A percentile compares a stretch with the other conserved stretches of the same genome.
phyloP scores from a whole-genome alignment of 2,329 filamentous ascomycete genomes.

The Oidium heveae region DNA sequence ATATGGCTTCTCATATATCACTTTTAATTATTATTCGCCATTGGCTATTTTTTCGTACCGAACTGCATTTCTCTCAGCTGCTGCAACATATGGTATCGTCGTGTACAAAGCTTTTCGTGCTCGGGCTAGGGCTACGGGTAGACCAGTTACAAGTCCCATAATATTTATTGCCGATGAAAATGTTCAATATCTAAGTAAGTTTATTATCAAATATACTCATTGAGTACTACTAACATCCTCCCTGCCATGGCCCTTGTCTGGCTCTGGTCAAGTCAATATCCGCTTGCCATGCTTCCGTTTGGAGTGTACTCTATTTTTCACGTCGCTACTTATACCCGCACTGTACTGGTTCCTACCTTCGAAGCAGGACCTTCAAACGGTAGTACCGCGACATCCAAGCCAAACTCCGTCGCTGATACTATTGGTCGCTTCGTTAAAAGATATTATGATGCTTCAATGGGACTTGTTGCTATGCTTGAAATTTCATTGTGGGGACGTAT shows the following conservation, averaged over 20 bases:
- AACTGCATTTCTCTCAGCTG: constrained; percentile 68
- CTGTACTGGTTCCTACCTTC: constrained; percentile 74
- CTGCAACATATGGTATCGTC: constrained; percentile 86
- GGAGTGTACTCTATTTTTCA: constrained; percentile 96
- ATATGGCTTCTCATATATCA: constrained; percentile 66
- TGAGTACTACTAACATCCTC: constrained; percentile 4
- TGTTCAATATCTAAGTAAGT: constrained; percentile 83
- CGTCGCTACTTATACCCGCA: constrained; percentile 85
- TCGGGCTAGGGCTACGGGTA: constrained; percentile 47
- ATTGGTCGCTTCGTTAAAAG: constrained; percentile 91
- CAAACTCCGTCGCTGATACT: constrained; percentile 40
- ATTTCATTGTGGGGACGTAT: constrained; percentile 70
- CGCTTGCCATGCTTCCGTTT: constrained; percentile 78
- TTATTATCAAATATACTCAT: neutral
- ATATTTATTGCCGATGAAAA: constrained; percentile 72
- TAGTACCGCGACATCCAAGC: constrained; percentile 29
- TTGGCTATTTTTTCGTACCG: constrained; percentile 72
- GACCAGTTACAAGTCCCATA: constrained; percentile 28
- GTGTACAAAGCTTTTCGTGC: constrained; percentile 94
- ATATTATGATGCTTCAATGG: constrained; percentile 95
- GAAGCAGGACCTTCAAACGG: constrained; percentile 28
- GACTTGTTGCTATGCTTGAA: constrained; percentile 69
- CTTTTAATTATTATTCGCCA: constrained; percentile 62
- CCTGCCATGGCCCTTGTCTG: constrained; percentile 81
- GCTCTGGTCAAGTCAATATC: constrained; percentile 76